These are phyloP conservation scores for Micromonas pusilla DNA, from an alignment of 139 green algal genomes.

Conservation along the genomic window DNA sequence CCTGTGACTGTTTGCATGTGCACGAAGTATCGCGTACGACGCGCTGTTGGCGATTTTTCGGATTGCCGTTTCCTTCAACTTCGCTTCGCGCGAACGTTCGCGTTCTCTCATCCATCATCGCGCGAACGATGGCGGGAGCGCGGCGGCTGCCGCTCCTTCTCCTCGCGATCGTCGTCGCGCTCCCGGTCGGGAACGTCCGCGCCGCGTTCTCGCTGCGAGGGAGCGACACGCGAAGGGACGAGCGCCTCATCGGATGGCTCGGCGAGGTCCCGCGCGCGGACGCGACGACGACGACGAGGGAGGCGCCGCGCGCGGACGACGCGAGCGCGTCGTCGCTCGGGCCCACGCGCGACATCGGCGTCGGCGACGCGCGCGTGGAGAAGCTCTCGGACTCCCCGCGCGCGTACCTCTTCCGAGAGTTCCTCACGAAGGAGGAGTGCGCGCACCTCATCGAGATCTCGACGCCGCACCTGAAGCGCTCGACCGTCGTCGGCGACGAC, in stretches of 20 bases:
- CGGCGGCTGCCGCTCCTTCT: neutral
- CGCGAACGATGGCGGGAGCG: too few species aligned
- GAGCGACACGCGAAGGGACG: neutral
- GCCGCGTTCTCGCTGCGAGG: neutral
- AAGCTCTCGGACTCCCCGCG: constrained; percentile 15
- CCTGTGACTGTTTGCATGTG: too few species aligned
- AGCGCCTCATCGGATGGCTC: constrained; percentile 29
- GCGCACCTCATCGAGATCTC: constrained; percentile 32
- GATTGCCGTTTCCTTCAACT: too few species aligned
- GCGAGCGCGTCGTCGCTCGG: neutral
- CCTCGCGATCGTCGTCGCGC: neutral
- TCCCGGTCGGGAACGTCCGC: neutral
- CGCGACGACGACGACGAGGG: neutral
- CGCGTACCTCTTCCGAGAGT: constrained; percentile 30
- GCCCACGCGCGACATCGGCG: neutral
- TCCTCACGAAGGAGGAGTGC: constrained; percentile 32
- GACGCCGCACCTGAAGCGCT: constrained; percentile 16
- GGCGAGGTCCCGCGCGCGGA: constrained; percentile 2
- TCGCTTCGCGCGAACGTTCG: too few species aligned
- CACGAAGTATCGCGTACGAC: too few species aligned
- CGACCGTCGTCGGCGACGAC: constrained; percentile 25
- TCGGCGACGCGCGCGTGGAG: constrained; percentile 13
- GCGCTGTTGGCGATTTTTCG: too few species aligned
- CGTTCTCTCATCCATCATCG: too few species aligned
- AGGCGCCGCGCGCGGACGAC: neutral